Conservation (phyloP, 2,329 filamentous ascomycete genomes). For the Pseudogymnoascus sp. region DNA sequence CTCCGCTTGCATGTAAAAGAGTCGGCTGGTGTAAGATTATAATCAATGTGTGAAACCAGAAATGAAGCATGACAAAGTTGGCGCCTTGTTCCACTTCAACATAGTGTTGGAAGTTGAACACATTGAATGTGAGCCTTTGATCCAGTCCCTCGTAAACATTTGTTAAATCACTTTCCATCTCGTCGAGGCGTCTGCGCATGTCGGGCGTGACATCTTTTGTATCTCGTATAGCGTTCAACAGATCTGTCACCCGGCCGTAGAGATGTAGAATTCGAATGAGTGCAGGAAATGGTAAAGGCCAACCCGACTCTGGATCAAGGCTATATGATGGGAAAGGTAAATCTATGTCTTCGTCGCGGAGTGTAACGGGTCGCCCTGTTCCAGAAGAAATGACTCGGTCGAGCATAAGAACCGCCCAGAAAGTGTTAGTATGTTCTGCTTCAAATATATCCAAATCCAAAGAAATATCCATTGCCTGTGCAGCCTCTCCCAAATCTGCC, state of each 20-base stretch:
- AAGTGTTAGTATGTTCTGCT: constrained; percentile 68
- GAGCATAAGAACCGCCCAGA: constrained; percentile 84
- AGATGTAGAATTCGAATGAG: constrained; percentile 78
- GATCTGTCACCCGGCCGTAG: constrained; percentile 74
- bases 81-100: constrained; percentile 72
- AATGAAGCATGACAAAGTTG: constrained; percentile 77
- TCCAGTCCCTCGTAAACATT: constrained; percentile 73
- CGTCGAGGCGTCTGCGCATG: constrained; percentile 54
- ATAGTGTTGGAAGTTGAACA: constrained; percentile 77
- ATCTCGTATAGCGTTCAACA: constrained; percentile 72
- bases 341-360: constrained; percentile 79
- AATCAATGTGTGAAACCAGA: constrained; percentile 82
- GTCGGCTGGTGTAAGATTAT: constrained; percentile 80
- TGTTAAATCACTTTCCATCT: neutral
- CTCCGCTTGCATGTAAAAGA: constrained; percentile 51
- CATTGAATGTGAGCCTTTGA: constrained; percentile 69
- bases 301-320: constrained; percentile 48
- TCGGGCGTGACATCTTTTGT: constrained; percentile 66
- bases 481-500: neutral
- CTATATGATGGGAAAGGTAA: constrained; percentile 53
- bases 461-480: neutral
- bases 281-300: constrained; percentile 71
- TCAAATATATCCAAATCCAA: neutral
- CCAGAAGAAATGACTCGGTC: constrained; percentile 83
- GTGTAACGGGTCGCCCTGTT: constrained; percentile 73